phyloP scores from a whole-genome alignment of 2,329 filamentous ascomycete genomes.

The Dactylonectria estremocensis region DNA sequence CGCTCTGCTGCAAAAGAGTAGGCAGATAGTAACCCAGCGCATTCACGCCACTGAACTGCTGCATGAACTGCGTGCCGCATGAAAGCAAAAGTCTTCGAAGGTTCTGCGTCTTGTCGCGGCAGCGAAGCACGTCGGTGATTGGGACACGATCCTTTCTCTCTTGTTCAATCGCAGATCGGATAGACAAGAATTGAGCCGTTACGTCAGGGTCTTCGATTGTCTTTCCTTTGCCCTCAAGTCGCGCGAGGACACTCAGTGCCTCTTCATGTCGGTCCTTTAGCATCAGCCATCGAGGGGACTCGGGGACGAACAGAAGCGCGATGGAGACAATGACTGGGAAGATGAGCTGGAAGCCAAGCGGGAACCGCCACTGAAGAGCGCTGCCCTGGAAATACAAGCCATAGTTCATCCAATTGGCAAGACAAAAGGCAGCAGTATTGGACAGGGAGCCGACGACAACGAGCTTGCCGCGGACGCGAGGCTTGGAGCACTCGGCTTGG shows the following conservation, averaged over 20 bases:
- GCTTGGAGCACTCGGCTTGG: conserved; percentile 51
- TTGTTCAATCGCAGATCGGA: conserved; percentile 53
- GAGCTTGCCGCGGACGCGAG: conserved; percentile 59
- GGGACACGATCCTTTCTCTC: conserved; percentile 54
- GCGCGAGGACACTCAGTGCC: conserved; percentile 69
- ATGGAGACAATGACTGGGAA: conserved; percentile 52
- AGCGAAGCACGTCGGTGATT: conserved; percentile 53
- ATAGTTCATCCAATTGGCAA: conserved; percentile 66
- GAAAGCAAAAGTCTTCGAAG: conserved; percentile 55
- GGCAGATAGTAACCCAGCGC: conserved; percentile 64
- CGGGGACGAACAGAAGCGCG: conserved; percentile 49
- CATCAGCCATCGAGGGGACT: conserved; percentile 68
- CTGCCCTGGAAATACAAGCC: conserved; percentile 54
- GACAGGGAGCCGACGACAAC: conserved; percentile 60
- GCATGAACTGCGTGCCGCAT: conserved; percentile 65
- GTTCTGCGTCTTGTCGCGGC: conserved; percentile 56
- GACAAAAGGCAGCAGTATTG: conserved; percentile 60
- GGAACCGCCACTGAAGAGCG: conserved; percentile 48
- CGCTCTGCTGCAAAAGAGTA: conserved; percentile 68
- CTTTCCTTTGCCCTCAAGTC: conserved; percentile 70
- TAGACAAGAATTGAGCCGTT: conserved; percentile 54
- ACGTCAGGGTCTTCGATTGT: conserved; percentile 49
- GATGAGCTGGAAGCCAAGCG: conserved; percentile 53
- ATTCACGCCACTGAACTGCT: conserved; percentile 63
- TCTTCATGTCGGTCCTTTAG: conserved; percentile 69